Conservation (phyloP, 495 filamentous ascomycete genomes). For the Beverwykella pulmonaria region DNA sequence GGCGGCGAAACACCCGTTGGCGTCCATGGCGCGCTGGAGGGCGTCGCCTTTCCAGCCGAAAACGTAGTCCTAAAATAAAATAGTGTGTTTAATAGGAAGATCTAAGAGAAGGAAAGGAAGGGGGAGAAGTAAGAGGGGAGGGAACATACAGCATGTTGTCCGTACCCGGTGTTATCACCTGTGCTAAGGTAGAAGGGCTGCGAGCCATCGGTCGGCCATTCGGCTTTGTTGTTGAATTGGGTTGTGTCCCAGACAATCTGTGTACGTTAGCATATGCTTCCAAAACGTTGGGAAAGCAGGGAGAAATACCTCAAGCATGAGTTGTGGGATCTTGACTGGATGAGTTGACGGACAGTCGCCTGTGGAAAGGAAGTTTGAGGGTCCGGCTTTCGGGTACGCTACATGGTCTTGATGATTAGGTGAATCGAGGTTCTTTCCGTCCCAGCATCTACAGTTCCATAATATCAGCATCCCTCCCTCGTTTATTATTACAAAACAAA, state of each 20-base stretch:
- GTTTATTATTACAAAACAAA: too few relatives aligned
- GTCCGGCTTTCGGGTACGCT: slow-evolving; percentile 29
- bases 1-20: slow-evolving; percentile 52
- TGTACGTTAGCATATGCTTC: background rate
- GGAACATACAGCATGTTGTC: background rate
- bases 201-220: slow-evolving; percentile 28
- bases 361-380: slow-evolving; percentile 17
- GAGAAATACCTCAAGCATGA: slow-evolving; percentile 30
- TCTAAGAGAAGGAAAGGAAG: too few relatives aligned
- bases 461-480: too few relatives aligned
- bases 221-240: slow-evolving; percentile 34
- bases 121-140: background rate
- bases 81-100: background rate
- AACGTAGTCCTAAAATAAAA: slow-evolving; percentile 41
- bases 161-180: slow-evolving; percentile 30
- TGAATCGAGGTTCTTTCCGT: slow-evolving; percentile 28
- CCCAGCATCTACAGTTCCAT: slow-evolving; percentile 32
- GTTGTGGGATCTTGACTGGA: slow-evolving; percentile 35
- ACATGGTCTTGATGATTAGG: slow-evolving; percentile 32
- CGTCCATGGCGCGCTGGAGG: slow-evolving; percentile 40
- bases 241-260: slow-evolving; percentile 37
- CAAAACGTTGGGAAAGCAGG: background rate
- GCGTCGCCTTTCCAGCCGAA: slow-evolving; percentile 35
- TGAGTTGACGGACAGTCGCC: slow-evolving; percentile 32
- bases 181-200: slow-evolving; percentile 30